Conservation (phyloP, 345 rosid species). For the Corymbia maculata region DNA sequence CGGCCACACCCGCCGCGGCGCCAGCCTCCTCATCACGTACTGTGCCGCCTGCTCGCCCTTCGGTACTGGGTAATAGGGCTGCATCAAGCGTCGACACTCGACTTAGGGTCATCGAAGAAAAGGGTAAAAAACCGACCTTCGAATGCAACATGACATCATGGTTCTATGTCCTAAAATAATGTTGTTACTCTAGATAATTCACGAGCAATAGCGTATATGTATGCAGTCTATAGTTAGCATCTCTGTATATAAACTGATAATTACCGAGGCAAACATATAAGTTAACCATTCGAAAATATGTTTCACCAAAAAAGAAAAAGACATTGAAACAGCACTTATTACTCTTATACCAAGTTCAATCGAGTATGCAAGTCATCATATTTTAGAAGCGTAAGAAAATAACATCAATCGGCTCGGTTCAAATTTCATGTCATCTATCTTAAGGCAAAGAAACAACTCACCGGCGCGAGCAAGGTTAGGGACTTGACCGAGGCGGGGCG, state of each 20-base stretch:
- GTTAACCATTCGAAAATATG: background rate
- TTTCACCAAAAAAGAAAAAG: background rate
- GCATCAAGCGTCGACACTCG: background rate
- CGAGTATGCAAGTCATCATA: background rate
- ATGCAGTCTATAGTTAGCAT: background rate
- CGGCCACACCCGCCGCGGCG: slow-evolving; percentile 91
- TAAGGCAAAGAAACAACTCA: slow-evolving; percentile 16
- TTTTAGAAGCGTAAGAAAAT: background rate
- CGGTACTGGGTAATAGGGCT: slow-evolving; percentile 91
- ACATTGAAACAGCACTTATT: background rate
- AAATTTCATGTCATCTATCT: background rate
- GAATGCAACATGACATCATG: background rate
- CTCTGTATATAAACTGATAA: background rate
- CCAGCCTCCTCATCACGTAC: slow-evolving; percentile 72
- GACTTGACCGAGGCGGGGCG: slow-evolving; percentile 76
- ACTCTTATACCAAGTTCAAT: background rate
- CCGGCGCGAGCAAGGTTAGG: slow-evolving; percentile 87
- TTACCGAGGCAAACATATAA: background rate
- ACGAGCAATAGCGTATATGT: background rate
- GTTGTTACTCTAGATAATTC: background rate
- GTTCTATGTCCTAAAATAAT: background rate
- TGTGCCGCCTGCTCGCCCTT: slow-evolving; percentile 68
- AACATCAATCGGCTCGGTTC: background rate
- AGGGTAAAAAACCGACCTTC: background rate
- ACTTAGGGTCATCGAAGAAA: background rate